Evolutionary conservation across 2,329 filamentous ascomycete species (phyloP).

Genomic region (Nemania bipapillata): DNA sequence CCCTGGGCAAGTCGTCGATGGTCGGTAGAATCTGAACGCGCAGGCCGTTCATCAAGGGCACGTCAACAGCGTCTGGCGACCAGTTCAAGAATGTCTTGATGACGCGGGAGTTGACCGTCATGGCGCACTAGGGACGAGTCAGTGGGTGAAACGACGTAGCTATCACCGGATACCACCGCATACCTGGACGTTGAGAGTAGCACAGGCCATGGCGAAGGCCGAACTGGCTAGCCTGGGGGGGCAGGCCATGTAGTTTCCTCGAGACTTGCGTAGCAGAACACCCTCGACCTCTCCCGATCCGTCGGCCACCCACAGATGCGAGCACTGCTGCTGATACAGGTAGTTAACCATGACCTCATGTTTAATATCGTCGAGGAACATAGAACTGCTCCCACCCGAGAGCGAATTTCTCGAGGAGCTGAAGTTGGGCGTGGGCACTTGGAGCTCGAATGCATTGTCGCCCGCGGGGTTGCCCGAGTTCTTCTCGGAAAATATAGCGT

Average conservation of each 20-base stretch:
- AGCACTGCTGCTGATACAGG: constrained; percentile 81
- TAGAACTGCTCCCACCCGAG: constrained; percentile 59
- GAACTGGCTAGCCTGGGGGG: constrained; percentile 72
- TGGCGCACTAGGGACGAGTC: constrained; percentile 67
- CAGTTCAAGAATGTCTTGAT: constrained; percentile 81
- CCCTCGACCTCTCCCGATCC: constrained; percentile 75
- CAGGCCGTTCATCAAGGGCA: constrained; percentile 80
- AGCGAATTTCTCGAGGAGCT: constrained; percentile 65
- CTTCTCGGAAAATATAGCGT: constrained; percentile 54
- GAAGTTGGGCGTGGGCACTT: constrained; percentile 61
- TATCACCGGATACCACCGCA: constrained; percentile 39
- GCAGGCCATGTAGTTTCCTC: constrained; percentile 77
- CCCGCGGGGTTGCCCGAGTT: constrained; percentile 44
- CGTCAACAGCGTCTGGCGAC: constrained; percentile 77
- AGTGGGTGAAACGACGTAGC: not conserved
- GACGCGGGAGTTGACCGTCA: constrained; percentile 83
- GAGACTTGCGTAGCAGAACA: constrained; percentile 74
- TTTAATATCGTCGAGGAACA: constrained; percentile 76
- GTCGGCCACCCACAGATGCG: constrained; percentile 77
- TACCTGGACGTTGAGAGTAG: constrained; percentile 77
- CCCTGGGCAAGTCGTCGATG: constrained; percentile 74
- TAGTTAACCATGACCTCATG: constrained; percentile 87
- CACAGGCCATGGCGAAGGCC: constrained; percentile 71
- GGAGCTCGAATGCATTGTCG: constrained; percentile 61
- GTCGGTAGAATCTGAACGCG: constrained; percentile 79